Base-by-base conservation (phyloP, 106 monocot genomes). In the Iris macrosiphon region DNA sequence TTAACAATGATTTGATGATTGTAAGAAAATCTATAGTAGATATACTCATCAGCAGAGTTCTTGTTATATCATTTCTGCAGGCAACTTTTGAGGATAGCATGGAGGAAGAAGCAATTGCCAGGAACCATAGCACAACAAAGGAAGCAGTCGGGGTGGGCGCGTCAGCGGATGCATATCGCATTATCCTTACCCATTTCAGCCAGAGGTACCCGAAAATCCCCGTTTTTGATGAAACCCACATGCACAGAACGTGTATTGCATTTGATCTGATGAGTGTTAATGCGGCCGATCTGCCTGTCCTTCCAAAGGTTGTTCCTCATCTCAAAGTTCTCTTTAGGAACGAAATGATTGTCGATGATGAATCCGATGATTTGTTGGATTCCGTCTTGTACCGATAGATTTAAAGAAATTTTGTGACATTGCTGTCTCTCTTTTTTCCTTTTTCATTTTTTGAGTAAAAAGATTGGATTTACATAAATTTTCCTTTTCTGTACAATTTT, bases 181-280 rank as follows among this genome's bases (percentile, higher is more conserved):
- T 79, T 40, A 73, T 92, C 35, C 73, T 92, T 12, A 92, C 92
- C 21, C 92, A 92, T 52, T 92, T 92, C 66, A 92, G 92, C 49
- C 92, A 92, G 41, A 79, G 92, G 62, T 92, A 92, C 50, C 92
- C 92, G 0, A 92, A 92, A 68, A 77, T 93, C 42, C 83, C 87
- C n/a, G 80, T 96, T 17, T 79, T 96, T 37, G 83, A 96, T 28
- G 82, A 96, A 57, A 56, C 59, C 25, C 74, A 90, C 59, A 85
- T 85, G 89, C 56, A 84, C 55, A 87, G 77, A 26, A 86, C 96
- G 7, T 96, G 86, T 66, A 73, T 96, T 30, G 96, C 79, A 0
- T 96, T 96, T 33, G 96, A 96, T 57, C 53, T 96, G 75, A 96
- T 96, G 96, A 96, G 86, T 11, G 72, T 96, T 8, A 96, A 96